Percentiles rank a stretch among this genome's conserved stretches.
Evolutionary conservation across 2,329 filamentous ascomycete species (phyloP).

Genomic region (Sclerotinia glacialis): DNA sequence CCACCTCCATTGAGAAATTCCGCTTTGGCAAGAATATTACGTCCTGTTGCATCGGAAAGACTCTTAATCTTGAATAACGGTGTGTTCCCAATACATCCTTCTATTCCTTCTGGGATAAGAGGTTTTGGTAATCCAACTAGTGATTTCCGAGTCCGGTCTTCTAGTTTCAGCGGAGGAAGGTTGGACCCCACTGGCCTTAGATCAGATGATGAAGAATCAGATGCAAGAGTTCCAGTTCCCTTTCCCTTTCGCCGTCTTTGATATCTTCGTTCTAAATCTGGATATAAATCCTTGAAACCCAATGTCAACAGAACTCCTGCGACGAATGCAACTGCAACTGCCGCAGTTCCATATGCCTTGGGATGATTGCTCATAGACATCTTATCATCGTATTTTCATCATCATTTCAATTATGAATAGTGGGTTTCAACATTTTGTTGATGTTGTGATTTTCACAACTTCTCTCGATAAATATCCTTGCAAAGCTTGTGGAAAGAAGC

Average conservation of each 20-base stretch:
- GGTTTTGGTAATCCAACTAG: conserved; percentile 27
- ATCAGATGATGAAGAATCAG: conserved; percentile 26
- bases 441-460: conserved; percentile 15
- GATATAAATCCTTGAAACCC: conserved; percentile 76
- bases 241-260: conserved; percentile 44
- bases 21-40: conserved; percentile 87
- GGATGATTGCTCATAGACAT: conserved; percentile 63
- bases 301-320: conserved; percentile 73
- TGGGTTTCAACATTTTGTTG: conserved; percentile 2
- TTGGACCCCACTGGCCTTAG: conserved; percentile 36
- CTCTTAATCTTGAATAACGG: conserved; percentile 83
- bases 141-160: conserved; percentile 51
- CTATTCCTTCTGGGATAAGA: conserved; percentile 71
- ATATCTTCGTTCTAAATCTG: conserved; percentile 66
- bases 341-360: conserved; percentile 61
- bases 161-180: conserved; percentile 49
- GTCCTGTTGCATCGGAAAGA: conserved; percentile 81
- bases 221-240: conserved; percentile 22
- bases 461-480: conserved; percentile 19
- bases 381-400: conserved; percentile 26
- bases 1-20: conserved; percentile 96
- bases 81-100: conserved; percentile 90
- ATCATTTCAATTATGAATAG: conserved; percentile 20
- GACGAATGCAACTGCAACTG: conserved; percentile 69
- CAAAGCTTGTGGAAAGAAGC: conserved; percentile 35